Conservation (phyloP, 257 asterid genomes). For the Solanum peruvianum region DNA sequence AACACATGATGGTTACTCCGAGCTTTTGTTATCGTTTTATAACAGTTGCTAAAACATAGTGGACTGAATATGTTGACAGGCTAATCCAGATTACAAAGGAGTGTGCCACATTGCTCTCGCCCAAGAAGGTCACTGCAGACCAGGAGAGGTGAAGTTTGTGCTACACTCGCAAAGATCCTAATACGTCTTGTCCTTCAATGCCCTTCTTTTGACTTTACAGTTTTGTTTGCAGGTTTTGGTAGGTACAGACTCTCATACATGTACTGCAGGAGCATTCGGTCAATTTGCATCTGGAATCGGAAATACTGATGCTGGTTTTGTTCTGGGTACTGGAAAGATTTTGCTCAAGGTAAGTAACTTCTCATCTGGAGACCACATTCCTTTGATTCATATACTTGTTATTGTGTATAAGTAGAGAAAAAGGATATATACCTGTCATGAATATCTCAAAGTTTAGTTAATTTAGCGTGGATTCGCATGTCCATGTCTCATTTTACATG, state of each 20-base stretch:
- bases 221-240: slow-evolving; percentile 38
- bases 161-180: background rate
- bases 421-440: background rate
- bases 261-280: slow-evolving; percentile 98
- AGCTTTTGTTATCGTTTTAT: background rate
- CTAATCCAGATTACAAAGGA: slow-evolving; percentile 95
- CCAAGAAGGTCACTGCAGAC: slow-evolving; percentile 98
- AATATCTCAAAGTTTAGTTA: background rate
- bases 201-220: background rate
- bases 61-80: slow-evolving; percentile 20
- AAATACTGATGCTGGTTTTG: slow-evolving; percentile 93
- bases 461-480: background rate
- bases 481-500: background rate
- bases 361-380: too few species aligned
- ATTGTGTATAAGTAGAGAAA: too few species aligned
- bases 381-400: too few species aligned
- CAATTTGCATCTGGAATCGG: slow-evolving; percentile 97
- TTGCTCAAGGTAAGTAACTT: slow-evolving; percentile 62
- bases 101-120: slow-evolving; percentile 98
- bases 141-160: slow-evolving; percentile 64
- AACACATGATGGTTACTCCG: background rate
- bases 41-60: background rate
- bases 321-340: slow-evolving; percentile 90
- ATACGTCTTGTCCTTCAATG: background rate
- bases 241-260: slow-evolving; percentile 92